Percentiles rank a stretch among this genome's conserved stretches.
Evolutionary conservation across 1,139 yeast genomes (phyloP).

Genomic region (Blastobotrys ciferrii): DNA sequence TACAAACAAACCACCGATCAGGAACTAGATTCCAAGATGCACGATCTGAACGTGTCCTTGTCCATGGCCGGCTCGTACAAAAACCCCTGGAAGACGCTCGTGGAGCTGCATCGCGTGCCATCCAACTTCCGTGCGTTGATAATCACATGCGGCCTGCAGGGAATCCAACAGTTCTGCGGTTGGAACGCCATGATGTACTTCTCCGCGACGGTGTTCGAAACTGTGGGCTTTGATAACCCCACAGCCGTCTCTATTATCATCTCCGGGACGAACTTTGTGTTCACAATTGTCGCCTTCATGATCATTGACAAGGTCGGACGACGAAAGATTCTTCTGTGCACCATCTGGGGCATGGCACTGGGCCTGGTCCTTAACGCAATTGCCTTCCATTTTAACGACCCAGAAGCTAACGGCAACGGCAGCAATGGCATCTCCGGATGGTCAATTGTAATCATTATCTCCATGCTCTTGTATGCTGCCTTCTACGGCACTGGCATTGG

Average conservation of each 20-base stretch:
- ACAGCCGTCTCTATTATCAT: slow-evolving; percentile 89
- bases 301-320: slow-evolving; percentile 86
- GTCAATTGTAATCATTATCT: slow-evolving; percentile 80
- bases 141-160: slow-evolving; percentile 89
- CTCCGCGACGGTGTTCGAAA: slow-evolving; percentile 83
- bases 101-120: slow-evolving; percentile 73
- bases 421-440: slow-evolving; percentile 50
- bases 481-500: slow-evolving; percentile 93
- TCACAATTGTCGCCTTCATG: slow-evolving; percentile 78
- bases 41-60: slow-evolving; percentile 27
- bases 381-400: slow-evolving; percentile 74
- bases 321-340: slow-evolving; percentile 67
- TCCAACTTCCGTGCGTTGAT: slow-evolving; percentile 81
- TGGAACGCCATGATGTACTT: slow-evolving; percentile 94
- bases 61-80: slow-evolving; percentile 14
- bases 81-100: slow-evolving; percentile 39
- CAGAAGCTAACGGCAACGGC: slow-evolving; percentile 17
- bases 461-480: slow-evolving; percentile 84
- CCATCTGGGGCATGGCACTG: slow-evolving; percentile 77
- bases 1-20: slow-evolving; percentile 32
- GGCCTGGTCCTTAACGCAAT: slow-evolving; percentile 79
- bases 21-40: slow-evolving; percentile 29
- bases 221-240: slow-evolving; percentile 80
- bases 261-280: slow-evolving; percentile 88
- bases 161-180: slow-evolving; percentile 93